Conservation (phyloP, 2,329 filamentous ascomycete genomes). For the Dothistroma pini region DNA sequence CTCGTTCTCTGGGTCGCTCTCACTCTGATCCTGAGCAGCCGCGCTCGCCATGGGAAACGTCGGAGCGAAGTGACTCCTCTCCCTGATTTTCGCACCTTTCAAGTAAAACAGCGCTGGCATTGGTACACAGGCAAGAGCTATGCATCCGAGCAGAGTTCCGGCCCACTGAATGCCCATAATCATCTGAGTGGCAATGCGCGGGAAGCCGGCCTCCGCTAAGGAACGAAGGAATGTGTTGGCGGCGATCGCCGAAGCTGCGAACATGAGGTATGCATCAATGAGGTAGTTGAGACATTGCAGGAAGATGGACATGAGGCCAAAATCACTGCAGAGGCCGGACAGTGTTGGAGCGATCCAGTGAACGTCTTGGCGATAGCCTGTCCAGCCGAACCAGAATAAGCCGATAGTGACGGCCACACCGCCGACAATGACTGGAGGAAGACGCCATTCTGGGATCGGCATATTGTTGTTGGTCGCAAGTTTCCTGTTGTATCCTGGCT, state of each 20-base stretch:
- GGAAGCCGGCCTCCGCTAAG: constrained; percentile 49
- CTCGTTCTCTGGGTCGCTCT: constrained; percentile 11
- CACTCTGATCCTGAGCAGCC: constrained; percentile 13
- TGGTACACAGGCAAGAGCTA: constrained; percentile 42
- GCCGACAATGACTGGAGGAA: constrained; percentile 49
- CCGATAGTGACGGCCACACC: constrained; percentile 40
- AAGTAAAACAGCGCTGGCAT: constrained; percentile 45
- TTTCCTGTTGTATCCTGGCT: constrained; percentile 35
- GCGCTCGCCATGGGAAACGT: constrained; percentile 16
- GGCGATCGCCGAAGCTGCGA: constrained; percentile 37
- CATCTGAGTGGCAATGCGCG: constrained; percentile 54
- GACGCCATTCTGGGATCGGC: constrained; percentile 44
- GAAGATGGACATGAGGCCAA: constrained; percentile 43
- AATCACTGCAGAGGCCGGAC: constrained; percentile 42
- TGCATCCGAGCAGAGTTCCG: constrained; percentile 43
- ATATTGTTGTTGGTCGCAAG: constrained; percentile 37
- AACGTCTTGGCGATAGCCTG: constrained; percentile 35
- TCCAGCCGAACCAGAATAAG: constrained; percentile 45
- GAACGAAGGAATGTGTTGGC: constrained; percentile 43
- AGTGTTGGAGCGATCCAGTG: constrained; percentile 46
- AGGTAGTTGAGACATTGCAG: constrained; percentile 40
- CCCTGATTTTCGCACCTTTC: constrained; percentile 41
- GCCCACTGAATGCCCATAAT: constrained; percentile 48
- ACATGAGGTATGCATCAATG: constrained; percentile 57
- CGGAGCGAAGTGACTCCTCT: constrained; percentile 41